Base-by-base conservation (phyloP, 2,329 filamentous ascomycete genomes). In the Parastagonospora avenae region DNA sequence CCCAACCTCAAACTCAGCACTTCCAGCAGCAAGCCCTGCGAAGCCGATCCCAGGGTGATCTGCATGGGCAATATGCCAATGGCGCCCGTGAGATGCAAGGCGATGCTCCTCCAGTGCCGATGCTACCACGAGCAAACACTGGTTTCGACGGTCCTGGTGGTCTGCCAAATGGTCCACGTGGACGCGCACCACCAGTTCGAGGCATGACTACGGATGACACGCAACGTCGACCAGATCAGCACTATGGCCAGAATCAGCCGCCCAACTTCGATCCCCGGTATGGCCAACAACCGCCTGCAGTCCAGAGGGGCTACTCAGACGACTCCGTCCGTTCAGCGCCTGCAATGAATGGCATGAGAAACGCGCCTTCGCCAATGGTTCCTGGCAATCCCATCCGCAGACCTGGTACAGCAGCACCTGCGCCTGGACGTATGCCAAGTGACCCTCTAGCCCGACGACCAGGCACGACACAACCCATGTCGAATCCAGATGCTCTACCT, bases 51-150 rank as follows among this genome's bases (percentile, higher is more conserved):
- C 87, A 90, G 64, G 86, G 87, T 28, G 83, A 89, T 64, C 74
- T 89, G 42, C 66, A 72, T 46, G 63, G 59, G 1, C 70, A 70
- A 38, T 68, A 72, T 37, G 53, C 56, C 12, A 62, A 66, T 37
- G 55, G 48, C 9, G 81, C 89, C 1, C 91, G 91, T 59, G 90
- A 91, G 64, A 88, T 92, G 81, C 85, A 84, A 2, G 81, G 77
- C 24, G 86, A 90, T 60, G 78, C 80, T 15, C 84, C 84, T 16
- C 63, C 64, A 1, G 57, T 74, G 33, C 71, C 71, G 12, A 76
- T 79, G 2, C 73, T 86, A 28, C 85, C 86, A 9, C 77, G 62
- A 42, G 65, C 59, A 75, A 35, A 74, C 80, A 65, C 80, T 74
- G 47, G 61, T 4, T 66, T 68, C 24, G 57, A 61, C 49, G 54